Evolutionary conservation across 306 rosid species (phyloP).

Genomic region (Vicia sativa): DNA sequence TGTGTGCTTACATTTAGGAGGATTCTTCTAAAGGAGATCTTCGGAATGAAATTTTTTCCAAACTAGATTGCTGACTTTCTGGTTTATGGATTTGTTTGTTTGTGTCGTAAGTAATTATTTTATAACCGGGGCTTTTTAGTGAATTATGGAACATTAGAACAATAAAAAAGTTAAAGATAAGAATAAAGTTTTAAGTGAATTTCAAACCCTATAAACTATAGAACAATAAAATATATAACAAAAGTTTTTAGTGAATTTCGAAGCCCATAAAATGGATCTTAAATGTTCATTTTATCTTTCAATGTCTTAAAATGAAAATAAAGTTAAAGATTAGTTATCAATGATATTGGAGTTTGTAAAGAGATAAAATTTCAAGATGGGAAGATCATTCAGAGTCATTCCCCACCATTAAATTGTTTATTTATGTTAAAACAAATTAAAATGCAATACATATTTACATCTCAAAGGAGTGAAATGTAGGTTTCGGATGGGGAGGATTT

Average conservation of each 20-base stretch:
- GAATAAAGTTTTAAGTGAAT: background rate
- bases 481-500: background rate
- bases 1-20: slow-evolving; percentile 12
- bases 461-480: background rate
- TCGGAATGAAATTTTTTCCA: slow-evolving; percentile 20
- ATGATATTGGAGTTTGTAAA: background rate
- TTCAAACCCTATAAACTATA: background rate
- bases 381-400: background rate
- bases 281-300: background rate
- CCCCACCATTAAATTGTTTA: background rate
- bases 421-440: background rate
- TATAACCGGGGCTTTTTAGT: background rate
- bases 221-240: background rate
- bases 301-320: background rate
- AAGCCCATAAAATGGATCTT: background rate
- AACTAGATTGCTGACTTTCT: slow-evolving; percentile 19
- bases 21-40: slow-evolving; percentile 21
- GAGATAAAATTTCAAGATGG: background rate
- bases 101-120: slow-evolving; percentile 1
- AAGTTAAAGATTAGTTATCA: slow-evolving; percentile 2
- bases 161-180: background rate
- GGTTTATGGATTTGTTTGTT: slow-evolving; percentile 1
- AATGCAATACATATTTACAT: background rate
- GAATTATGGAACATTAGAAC: slow-evolving; percentile 9
- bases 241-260: background rate